Percentiles rank a stretch among this genome's conserved stretches.
phyloP scores from a whole-genome alignment of 1,139 yeast genomes.

The Entelexis paramagnoliae region DNA sequence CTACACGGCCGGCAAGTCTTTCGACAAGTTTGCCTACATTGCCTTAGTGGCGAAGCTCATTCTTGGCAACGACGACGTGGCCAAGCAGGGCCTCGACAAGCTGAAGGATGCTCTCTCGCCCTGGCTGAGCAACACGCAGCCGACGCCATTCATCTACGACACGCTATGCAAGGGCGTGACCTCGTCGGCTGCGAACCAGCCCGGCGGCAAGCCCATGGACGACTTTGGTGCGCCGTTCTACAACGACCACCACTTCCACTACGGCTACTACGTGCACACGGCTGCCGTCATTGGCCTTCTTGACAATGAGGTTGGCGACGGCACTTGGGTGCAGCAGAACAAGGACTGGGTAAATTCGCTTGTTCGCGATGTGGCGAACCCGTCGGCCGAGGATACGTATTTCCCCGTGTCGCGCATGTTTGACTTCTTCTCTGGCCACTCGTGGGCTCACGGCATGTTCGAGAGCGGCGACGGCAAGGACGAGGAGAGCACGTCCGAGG shows the following conservation, averaged over 20 bases:
- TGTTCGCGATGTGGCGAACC: constrained; percentile 71
- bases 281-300: constrained; percentile 67
- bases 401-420: constrained; percentile 73
- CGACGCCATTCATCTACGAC: constrained; percentile 57
- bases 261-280: constrained; percentile 66
- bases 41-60: constrained; percentile 54
- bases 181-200: constrained; percentile 46
- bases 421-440: constrained; percentile 75
- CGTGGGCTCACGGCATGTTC: constrained; percentile 74
- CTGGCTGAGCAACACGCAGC: constrained; percentile 44
- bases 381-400: constrained; percentile 53
- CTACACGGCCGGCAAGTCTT: constrained; percentile 59
- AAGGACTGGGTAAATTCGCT: constrained; percentile 56
- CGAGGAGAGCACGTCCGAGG: constrained; percentile 74
- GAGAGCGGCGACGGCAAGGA: constrained; percentile 65
- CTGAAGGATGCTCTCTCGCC: constrained; percentile 46
- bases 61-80: constrained; percentile 43
- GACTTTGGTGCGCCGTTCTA: constrained; percentile 62
- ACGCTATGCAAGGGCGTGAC: constrained; percentile 58
- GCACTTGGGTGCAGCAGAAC: constrained; percentile 56
- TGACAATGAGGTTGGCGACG: constrained; percentile 45
- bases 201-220: constrained; percentile 41
- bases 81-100: constrained; percentile 40
- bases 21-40: constrained; percentile 67
- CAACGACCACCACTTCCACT: constrained; percentile 77